Conservation (phyloP, 768 basidiomycete species). For the Hygrophoropsis aurantiaca region DNA sequence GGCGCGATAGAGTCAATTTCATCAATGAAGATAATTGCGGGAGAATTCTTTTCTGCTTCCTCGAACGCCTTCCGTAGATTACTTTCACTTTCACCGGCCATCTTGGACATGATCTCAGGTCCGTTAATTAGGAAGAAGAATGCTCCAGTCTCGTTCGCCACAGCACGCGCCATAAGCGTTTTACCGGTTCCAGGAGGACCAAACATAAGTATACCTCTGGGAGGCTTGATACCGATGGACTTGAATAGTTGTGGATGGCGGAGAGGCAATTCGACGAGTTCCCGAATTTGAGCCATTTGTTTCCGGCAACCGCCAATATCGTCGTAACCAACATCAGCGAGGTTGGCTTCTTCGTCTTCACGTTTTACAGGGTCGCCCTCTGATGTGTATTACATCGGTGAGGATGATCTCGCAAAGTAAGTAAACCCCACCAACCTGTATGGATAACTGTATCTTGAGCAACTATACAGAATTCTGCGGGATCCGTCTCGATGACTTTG, state of each 20-base stretch:
- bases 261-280: constrained; percentile 95
- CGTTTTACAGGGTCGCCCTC: constrained; percentile 99
- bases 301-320: constrained; percentile 99
- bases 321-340: constrained; percentile 97
- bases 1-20: constrained; percentile 99
- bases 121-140: constrained; percentile 99
- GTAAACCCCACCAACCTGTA: constrained; percentile 54
- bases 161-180: constrained; percentile 98
- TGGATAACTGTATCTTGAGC: constrained; percentile 99
- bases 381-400: constrained; percentile 24
- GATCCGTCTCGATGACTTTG: constrained; percentile 98
- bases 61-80: constrained; percentile 98
- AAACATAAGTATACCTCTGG: constrained; percentile 97
- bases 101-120: constrained; percentile 99
- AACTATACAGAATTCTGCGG: constrained; percentile 97
- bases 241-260: constrained; percentile 99
- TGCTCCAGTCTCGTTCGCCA: constrained; percentile 98
- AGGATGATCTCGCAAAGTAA: neutral
- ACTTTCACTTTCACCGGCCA: constrained; percentile 98
- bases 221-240: constrained; percentile 99
- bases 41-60: constrained; percentile 99
- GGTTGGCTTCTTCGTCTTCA: constrained; percentile 96
- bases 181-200: constrained; percentile 99
- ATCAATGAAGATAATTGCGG: constrained; percentile 99
- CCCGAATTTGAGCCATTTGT: constrained; percentile 99